phyloP scores from a whole-genome alignment of 306 rosid genomes.

The Coriaria nepalensis region DNA sequence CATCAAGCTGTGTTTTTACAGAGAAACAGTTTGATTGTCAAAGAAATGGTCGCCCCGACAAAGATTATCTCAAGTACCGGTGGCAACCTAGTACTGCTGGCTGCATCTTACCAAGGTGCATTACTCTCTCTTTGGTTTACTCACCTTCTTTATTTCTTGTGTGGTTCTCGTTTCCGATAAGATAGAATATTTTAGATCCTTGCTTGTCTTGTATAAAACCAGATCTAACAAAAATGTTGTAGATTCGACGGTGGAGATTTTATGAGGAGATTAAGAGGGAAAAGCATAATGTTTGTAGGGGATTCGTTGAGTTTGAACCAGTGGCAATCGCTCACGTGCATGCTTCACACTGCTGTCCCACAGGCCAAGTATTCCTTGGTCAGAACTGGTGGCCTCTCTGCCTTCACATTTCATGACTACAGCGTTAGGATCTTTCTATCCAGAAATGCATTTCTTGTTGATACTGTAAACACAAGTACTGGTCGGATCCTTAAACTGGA shows the following conservation, averaged over 20 bases:
- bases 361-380: constrained; percentile 8
- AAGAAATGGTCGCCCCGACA: constrained; percentile 53
- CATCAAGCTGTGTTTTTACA: constrained; percentile 39
- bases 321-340: constrained; percentile 35
- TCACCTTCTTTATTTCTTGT: background rate
- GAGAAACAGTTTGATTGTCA: constrained; percentile 48
- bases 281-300: constrained; percentile 28
- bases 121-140: too few species aligned
- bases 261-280: constrained; percentile 18
- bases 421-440: constrained; percentile 16
- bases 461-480: constrained; percentile 10
- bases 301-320: constrained; percentile 41
- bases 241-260: constrained; percentile 25
- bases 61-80: constrained; percentile 43
- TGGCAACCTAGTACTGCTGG: constrained; percentile 45
- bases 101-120: constrained; percentile 55
- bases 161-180: background rate
- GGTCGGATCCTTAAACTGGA: constrained; percentile 26
- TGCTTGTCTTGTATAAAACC: background rate
- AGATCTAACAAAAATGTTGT: background rate
- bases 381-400: constrained; percentile 24
- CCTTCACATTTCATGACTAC: constrained; percentile 25
- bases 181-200: background rate
- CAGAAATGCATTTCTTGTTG: constrained; percentile 33
- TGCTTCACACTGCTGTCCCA: constrained; percentile 24